Base-by-base conservation (phyloP, 192 early-diverging fungal species). In the Piromyces sp. region DNA sequence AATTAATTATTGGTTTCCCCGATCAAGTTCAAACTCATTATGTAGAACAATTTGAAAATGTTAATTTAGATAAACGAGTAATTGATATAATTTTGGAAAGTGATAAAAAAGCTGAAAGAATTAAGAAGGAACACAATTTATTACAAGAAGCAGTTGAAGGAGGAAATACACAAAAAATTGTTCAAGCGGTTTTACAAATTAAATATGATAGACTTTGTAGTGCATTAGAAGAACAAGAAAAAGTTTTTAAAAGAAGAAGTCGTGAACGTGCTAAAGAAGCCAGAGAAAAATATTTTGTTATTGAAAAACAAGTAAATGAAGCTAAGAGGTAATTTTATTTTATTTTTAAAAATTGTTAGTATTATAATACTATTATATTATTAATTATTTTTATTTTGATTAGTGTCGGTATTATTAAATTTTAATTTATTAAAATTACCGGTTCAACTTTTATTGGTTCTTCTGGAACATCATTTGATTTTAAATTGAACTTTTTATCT, bases 21-120 rank as follows among this genome's bases (percentile, higher is more conserved):
- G 88, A 90, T 38, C 96, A 96, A 85, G 84, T 96, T 80, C 85
- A 88, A 42, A 91, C 93, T 5, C 87, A 96, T 29, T 93, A 95
- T 83, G 92, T 97, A 81, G 92, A 93, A 83, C 96, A 96, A 84
- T 83, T 96, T 51, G 91, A 93, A 31, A 90, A 89, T 15, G 82
- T 88, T 17, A 86, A 89, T 58, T 86, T 88, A 31, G 86, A 84
- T 14, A 83, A 85, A 51, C 90, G 84, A 80, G 86, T 84, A 16
- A 80, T 95, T 0, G 90, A 92, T 31, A 85, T 90, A 0, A 91
- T 95, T 19, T 82, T 95, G 31, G 87, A 86, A 28, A 87, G 93
- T 17, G 93, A 95, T 86, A 86, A 84, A 22, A 89, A 90, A 82
- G 86, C 92, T 28, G 88, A 87, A 29, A 87, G 85, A 38, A 85